Evolutionary conservation across 2,329 filamentous ascomycete species (phyloP).

Genomic region (Paracamarosporium sp.): DNA sequence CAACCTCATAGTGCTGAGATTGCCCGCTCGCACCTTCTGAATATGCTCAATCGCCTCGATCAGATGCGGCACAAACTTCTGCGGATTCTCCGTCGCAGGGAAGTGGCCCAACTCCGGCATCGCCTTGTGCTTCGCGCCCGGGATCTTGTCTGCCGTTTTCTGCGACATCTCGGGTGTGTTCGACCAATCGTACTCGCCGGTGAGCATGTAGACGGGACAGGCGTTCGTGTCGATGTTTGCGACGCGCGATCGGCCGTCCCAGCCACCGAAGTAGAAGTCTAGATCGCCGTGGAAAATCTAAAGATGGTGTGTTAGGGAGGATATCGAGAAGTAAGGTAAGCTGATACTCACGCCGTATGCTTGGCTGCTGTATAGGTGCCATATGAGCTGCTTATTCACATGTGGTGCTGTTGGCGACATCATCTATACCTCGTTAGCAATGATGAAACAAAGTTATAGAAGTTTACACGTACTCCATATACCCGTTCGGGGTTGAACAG

Average conservation of each 20-base stretch:
- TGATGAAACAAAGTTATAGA: not conserved
- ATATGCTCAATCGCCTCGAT: slow-evolving; percentile 49
- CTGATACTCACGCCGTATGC: slow-evolving; percentile 50
- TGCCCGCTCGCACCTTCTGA: slow-evolving; percentile 37
- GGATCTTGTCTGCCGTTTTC: slow-evolving; percentile 56
- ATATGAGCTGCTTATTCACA: slow-evolving; percentile 56
- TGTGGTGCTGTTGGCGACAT: slow-evolving; percentile 55
- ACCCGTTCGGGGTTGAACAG: slow-evolving; percentile 58
- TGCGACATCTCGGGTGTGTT: slow-evolving; percentile 56
- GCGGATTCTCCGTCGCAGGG: slow-evolving; percentile 55
- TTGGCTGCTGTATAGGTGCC: slow-evolving; percentile 58
- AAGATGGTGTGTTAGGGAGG: not conserved
- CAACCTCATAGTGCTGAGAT: slow-evolving; percentile 40
- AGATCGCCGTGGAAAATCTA: slow-evolving; percentile 59
- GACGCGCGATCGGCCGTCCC: slow-evolving; percentile 55
- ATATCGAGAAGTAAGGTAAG: no score
- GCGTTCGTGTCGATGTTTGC: slow-evolving; percentile 55
- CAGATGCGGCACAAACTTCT: slow-evolving; percentile 47
- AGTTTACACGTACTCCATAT: slow-evolving; percentile 46
- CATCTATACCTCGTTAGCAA: slow-evolving; percentile 40
- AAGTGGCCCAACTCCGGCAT: slow-evolving; percentile 58
- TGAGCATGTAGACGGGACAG: slow-evolving; percentile 60
- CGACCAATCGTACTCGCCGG: slow-evolving; percentile 58
- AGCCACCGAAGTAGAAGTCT: slow-evolving; percentile 60
- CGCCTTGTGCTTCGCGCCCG: slow-evolving; percentile 51